Conservation (phyloP, 257 asterid genomes). For the Plantago ovata region DNA sequence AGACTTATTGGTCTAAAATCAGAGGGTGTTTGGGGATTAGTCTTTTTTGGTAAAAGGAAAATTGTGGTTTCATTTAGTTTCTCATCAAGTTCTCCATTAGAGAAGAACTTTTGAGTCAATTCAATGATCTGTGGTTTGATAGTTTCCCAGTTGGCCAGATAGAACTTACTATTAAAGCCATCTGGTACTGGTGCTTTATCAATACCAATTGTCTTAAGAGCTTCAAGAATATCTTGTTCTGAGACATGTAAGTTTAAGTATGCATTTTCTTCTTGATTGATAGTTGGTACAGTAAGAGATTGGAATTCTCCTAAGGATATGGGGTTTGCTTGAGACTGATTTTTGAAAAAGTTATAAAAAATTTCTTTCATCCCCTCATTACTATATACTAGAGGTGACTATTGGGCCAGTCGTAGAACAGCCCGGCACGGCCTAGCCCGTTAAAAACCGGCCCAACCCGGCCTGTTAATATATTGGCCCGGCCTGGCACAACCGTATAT, state of each 20-base stretch:
- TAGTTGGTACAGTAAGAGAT: background rate
- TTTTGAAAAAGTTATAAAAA: background rate
- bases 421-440: no score
- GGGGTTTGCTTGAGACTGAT: background rate
- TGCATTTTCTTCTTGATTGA: background rate
- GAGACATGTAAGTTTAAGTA: background rate
- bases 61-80: background rate
- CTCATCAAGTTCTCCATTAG: background rate
- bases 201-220: no score
- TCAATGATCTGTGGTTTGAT: background rate
- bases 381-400: no score
- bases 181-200: no score
- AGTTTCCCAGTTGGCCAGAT: background rate
- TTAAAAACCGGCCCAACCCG: no score
- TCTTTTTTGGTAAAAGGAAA: background rate
- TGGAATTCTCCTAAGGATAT: background rate
- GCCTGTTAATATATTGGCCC: no score
- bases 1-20: background rate
- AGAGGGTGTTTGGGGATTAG: background rate
- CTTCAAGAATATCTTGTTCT: background rate
- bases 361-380: no score
- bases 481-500: no score
- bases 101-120: background rate
- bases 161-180: no score
- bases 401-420: no score